Conservation (phyloP, 75 land plant species). For the Pinus albicaulis region DNA sequence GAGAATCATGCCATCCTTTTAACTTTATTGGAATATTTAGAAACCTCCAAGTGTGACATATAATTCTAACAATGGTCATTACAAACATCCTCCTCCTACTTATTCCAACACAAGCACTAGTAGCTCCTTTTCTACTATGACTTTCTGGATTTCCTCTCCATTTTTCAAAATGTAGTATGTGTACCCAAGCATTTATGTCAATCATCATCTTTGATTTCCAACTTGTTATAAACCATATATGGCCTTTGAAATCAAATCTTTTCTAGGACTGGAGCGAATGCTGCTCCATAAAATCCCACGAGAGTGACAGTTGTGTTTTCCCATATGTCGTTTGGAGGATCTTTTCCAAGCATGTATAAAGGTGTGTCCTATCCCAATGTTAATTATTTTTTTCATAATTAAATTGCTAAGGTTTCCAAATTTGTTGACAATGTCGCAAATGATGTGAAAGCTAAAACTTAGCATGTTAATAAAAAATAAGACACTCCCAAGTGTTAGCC, state of each 20-base stretch:
- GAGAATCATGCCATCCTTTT: not conserved
- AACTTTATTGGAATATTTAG: too few species aligned
- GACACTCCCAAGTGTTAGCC: not conserved
- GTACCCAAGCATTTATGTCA: slow-evolving; percentile 69
- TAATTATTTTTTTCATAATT: not conserved
- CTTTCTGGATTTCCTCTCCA: slow-evolving; percentile 86
- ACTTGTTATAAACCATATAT: slow-evolving; percentile 64
- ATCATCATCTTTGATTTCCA: slow-evolving; percentile 71
- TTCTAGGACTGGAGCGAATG: slow-evolving; percentile 11
- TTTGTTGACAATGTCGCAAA: not conserved
- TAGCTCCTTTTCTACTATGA: not conserved
- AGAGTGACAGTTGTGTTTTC: too few species aligned
- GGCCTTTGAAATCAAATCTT: slow-evolving; percentile 46
- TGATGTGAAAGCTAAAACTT: not conserved
- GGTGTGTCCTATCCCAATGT: not conserved
- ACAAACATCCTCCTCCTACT: too few species aligned
- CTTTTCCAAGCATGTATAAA: not conserved
- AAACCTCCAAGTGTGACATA: too few species aligned
- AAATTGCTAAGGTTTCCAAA: not conserved
- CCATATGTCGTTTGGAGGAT: too few species aligned
- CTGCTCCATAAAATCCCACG: not conserved
- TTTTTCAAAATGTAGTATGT: slow-evolving; percentile 87
- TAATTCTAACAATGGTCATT: too few species aligned
- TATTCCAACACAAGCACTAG: too few species aligned
- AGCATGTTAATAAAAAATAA: not conserved